phyloP scores from a whole-genome alignment of 176 grass and related monocot species.

The Rhipidocladum racemiflorum region DNA sequence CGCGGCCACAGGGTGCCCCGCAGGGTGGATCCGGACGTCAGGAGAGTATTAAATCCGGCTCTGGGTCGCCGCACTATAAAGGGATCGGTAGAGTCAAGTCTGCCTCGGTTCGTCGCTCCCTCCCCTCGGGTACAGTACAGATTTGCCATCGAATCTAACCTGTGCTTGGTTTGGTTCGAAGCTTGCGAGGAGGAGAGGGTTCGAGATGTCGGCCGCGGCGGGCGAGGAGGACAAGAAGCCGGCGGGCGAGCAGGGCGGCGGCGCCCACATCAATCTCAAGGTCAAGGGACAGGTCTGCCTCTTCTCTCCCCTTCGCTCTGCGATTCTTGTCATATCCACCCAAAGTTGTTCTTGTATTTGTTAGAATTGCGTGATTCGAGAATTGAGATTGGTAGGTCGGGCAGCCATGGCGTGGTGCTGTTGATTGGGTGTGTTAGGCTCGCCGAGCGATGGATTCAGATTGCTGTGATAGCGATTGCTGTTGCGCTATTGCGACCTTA shows the following conservation, averaged over 20 bases:
- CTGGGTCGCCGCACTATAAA: too few species aligned
- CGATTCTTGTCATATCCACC: not conserved
- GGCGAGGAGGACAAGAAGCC: slow-evolving; percentile 77
- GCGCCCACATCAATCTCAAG: slow-evolving; percentile 71
- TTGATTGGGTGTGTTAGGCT: too few species aligned
- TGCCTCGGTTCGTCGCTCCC: too few species aligned
- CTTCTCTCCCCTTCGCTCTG: not conserved
- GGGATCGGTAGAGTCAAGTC: too few species aligned
- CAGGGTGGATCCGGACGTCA: too few species aligned
- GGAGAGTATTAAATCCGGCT: too few species aligned
- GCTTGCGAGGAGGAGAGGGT: not conserved
- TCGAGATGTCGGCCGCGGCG: slow-evolving; percentile 36
- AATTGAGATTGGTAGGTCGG: not conserved
- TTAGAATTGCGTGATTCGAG: not conserved
- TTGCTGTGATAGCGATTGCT: not conserved
- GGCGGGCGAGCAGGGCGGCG: slow-evolving; percentile 32
- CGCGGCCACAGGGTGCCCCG: too few species aligned
- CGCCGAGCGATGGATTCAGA: not conserved
- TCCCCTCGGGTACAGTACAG: too few species aligned
- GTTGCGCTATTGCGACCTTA: not conserved
- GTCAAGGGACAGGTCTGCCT: slow-evolving; percentile 65
- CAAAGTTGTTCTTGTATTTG: not conserved
- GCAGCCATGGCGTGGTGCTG: not conserved
- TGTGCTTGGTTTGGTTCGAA: too few species aligned
- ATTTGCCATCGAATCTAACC: too few species aligned